Conservation (phyloP, 805 yeast species). For the Cyberlindnera meyerae region DNA sequence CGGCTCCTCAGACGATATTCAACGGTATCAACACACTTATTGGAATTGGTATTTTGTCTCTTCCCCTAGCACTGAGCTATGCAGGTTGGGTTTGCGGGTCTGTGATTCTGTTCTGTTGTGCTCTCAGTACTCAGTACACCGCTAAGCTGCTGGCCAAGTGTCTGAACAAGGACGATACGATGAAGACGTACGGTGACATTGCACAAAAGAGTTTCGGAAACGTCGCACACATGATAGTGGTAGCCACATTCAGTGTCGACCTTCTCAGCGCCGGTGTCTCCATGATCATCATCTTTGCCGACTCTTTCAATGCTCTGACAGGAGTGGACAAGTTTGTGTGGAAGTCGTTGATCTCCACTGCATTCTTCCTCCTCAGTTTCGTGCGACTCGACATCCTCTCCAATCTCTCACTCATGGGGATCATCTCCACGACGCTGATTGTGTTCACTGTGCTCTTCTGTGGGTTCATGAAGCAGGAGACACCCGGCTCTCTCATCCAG, state of each 20-base stretch:
- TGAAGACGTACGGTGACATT: conserved; percentile 56
- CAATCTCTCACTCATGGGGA: conserved; percentile 50
- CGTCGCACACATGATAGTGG: conserved; percentile 38
- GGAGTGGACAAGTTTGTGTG: conserved; percentile 34
- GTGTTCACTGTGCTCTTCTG: conserved; percentile 41
- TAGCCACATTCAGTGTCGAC: conserved; percentile 49
- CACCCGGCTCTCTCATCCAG: conserved; percentile 53
- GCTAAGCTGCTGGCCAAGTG: conserved; percentile 52
- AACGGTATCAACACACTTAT: conserved; percentile 73
- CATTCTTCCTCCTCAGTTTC: conserved; percentile 45
- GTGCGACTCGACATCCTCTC: conserved; percentile 53
- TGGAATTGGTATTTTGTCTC: conserved; percentile 70
- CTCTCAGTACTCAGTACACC: conserved; percentile 46
- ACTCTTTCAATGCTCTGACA: conserved; percentile 51
- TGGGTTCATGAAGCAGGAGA: conserved; percentile 37
- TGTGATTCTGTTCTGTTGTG: conserved; percentile 37
- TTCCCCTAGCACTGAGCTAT: conserved; percentile 63
- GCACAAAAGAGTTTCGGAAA: conserved; percentile 47
- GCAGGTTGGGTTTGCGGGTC: conserved; percentile 64
- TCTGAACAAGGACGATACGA: conserved; percentile 32
- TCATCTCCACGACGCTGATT: conserved; percentile 47
- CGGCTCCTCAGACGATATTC: conserved; percentile 71
- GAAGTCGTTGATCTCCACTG: conserved; percentile 36
- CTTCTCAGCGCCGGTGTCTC: conserved; percentile 57
- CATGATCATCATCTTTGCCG: conserved; percentile 54